phyloP scores from a whole-genome alignment of 2,329 filamentous ascomycete genomes.

The Colletotrichum melonis region DNA sequence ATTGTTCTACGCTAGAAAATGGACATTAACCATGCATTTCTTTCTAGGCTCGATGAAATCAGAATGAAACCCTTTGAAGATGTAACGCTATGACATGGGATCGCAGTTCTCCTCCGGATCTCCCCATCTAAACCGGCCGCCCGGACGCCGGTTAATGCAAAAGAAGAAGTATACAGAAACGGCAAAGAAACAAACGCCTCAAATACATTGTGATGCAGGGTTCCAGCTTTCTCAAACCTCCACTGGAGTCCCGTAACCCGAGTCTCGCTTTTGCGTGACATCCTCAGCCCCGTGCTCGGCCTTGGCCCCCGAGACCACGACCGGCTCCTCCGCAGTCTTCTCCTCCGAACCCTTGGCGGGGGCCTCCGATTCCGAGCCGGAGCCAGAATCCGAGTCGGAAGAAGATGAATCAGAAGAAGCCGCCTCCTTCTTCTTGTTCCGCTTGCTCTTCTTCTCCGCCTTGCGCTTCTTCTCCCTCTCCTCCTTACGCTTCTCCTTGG shows the following conservation, averaged over 20 bases:
- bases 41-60: too few relatives aligned
- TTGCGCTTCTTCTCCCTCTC: constrained; percentile 38
- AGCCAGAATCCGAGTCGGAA: constrained; percentile 1
- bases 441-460: constrained; percentile 37
- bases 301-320: constrained; percentile 36
- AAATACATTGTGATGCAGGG: not conserved
- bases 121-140: not conserved
- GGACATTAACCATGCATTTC: too few relatives aligned
- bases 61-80: not conserved
- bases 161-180: too few relatives aligned
- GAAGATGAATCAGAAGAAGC: constrained; percentile 1
- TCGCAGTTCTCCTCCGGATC: not conserved
- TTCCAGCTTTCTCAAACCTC: constrained; percentile 13
- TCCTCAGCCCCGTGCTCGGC: constrained; percentile 45
- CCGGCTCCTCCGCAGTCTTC: constrained; percentile 14
- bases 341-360: not conserved
- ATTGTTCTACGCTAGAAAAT: too few relatives aligned
- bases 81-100: constrained; percentile 1
- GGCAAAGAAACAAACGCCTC: too few relatives aligned
- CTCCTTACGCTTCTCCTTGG: constrained; percentile 39
- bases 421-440: constrained; percentile 33
- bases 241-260: constrained; percentile 35
- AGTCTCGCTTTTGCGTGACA: constrained; percentile 38
- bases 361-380: not conserved
- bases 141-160: constrained; percentile 6